These are phyloP conservation scores for Colletotrichum shisoi DNA, from an alignment of 2,329 filamentous ascomycete genomes.

Conservation along the genomic window DNA sequence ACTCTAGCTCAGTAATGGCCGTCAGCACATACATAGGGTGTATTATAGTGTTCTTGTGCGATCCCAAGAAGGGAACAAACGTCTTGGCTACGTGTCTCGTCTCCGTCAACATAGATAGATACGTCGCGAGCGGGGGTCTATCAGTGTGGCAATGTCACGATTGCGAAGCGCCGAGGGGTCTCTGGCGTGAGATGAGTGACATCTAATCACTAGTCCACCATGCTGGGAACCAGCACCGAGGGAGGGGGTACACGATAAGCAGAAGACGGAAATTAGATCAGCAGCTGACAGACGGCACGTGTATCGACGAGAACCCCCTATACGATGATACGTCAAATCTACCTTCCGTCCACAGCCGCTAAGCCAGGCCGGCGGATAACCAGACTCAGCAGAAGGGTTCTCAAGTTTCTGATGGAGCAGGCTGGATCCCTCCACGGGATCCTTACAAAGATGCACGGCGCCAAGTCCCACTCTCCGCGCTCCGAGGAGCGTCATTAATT, in stretches of 20 bases:
- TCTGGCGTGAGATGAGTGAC: conserved; percentile 25
- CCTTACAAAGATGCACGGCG: conserved; percentile 4
- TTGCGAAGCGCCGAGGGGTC: conserved; percentile 1
- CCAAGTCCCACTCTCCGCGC: conserved; percentile 7
- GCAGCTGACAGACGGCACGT: conserved; percentile 13
- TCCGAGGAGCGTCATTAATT: neutral
- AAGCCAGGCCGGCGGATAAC: conserved; percentile 7
- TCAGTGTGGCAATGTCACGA: neutral
- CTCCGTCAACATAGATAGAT: too few species aligned
- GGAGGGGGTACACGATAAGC: conserved; percentile 12
- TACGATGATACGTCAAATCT: conserved; percentile 4
- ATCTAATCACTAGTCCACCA: conserved; percentile 13
- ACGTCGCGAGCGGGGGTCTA: neutral
- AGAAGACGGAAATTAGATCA: neutral
- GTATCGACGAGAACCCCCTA: conserved; percentile 20
- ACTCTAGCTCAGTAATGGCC: neutral
- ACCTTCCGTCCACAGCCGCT: neutral
- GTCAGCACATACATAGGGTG: neutral
- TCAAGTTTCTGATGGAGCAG: neutral
- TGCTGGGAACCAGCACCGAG: conserved; percentile 10
- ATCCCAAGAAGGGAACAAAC: too few species aligned
- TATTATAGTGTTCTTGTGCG: too few species aligned
- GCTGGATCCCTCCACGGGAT: conserved; percentile 2
- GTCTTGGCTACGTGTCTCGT: too few species aligned
- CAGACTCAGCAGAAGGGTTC: conserved; percentile 1